Evolutionary conservation across 495 filamentous ascomycete species (phyloP), one percentile per base, ranked within the genome.

Genomic region (Mycothermus thermophilus): DNA sequence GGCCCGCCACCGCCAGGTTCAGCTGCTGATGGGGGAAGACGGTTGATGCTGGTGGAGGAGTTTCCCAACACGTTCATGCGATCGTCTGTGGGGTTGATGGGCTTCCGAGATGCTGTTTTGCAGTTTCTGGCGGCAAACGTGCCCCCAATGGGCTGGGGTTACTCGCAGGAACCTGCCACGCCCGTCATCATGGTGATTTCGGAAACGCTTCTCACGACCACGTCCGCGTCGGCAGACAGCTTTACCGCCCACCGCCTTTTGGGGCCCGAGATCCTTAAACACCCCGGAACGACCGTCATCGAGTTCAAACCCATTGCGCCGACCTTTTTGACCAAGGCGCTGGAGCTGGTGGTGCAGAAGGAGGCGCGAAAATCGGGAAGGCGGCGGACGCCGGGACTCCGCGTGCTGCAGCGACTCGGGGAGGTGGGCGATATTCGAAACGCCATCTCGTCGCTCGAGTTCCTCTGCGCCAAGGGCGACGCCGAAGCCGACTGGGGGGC

Each of bases 231-330:
- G 3, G 73, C 80, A 19, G 83, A 93, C 47, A 94, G 78, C 50
- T 82, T 99, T 42, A 96, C 86, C 0, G 83, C 79, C 2, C 79
- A 94, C 60, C 74, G 84, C 12, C 56, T 99, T 24, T 72, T 99
- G 8, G 87, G 92, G 0, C 76, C 83, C 1, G 77, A 85, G 38
- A 77, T 99, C 21, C 69, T 81, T 8, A 72, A 76, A 29, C 82
- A 96, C 51, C 74, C 80, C 2, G 72, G 72, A 17, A 75, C 79
- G 4, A 72, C 69, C 8, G 66, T 80, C 3, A 81, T 99, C 32
- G 84, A 88, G 44, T 96, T 94, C 56, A 95, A 96, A 53, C 71
- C 77, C 15, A 77, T 96, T 43, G 92, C 92, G 7, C 76, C 84
- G 0, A 92, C 90, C 0, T 75, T 85, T 25, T 72, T 96, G 55